These are phyloP conservation scores for Mrakia gelida DNA, from an alignment of 768 basidiomycete species.

Conservation along the genomic window DNA sequence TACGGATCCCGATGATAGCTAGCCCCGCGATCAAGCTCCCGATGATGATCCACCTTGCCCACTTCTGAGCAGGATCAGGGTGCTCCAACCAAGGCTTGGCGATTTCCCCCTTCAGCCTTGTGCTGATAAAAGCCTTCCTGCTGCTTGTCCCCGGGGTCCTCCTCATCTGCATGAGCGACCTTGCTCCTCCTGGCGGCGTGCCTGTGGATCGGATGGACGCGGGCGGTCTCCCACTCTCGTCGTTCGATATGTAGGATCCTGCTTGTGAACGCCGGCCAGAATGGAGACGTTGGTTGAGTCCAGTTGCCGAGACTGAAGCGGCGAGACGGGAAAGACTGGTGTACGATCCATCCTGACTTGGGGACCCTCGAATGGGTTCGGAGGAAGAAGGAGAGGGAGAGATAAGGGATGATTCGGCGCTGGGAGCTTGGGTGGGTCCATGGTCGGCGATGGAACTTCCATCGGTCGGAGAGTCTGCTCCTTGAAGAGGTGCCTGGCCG, in stretches of 20 bases:
- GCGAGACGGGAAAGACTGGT: not conserved
- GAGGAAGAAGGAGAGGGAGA: not conserved
- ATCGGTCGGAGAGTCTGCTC: not conserved
- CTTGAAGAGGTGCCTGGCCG: not conserved
- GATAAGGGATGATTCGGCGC: not conserved
- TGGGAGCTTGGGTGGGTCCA: not conserved
- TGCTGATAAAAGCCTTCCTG: conserved; percentile 41
- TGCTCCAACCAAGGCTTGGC: conserved; percentile 54
- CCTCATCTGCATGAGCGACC: conserved; percentile 16
- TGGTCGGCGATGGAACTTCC: not conserved
- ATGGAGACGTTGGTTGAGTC: not conserved
- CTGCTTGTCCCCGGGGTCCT: conserved; percentile 23
- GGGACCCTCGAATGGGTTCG: not conserved
- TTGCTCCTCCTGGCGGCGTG: not conserved
- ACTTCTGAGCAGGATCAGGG: conserved; percentile 49
- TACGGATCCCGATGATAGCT: conserved; percentile 46
- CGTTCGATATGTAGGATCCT: conserved; percentile 24
- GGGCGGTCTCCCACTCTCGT: not conserved
- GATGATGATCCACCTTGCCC: conserved; percentile 55
- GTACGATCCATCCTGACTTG: not conserved
- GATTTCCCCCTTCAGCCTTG: conserved; percentile 45
- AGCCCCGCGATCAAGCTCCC: conserved; percentile 50
- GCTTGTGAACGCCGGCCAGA: conserved; percentile 5
- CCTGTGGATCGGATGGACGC: conserved; percentile 6
- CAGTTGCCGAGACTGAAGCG: not conserved